Evolutionary conservation across 106 monocot genomes (phyloP).

Genomic region (Apostasia ramifera): DNA sequence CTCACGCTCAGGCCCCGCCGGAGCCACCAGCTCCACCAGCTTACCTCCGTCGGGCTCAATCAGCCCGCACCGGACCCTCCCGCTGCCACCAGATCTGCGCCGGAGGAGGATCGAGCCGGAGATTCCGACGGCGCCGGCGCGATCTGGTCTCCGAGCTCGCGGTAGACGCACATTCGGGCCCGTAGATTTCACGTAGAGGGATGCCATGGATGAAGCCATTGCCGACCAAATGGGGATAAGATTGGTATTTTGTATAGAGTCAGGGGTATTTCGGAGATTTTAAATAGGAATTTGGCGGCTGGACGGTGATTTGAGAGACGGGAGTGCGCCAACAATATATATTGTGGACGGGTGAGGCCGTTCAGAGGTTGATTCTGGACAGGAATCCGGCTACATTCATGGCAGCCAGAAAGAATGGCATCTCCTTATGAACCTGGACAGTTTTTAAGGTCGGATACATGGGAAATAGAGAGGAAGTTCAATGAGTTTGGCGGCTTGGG

Average conservation of each 20-base stretch:
- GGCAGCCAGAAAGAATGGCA: too few relatives aligned
- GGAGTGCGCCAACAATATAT: background rate
- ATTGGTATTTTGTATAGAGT: too few relatives aligned
- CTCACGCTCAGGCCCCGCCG: constrained; percentile 39
- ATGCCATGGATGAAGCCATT: background rate
- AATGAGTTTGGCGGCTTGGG: background rate
- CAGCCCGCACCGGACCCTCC: constrained; percentile 16
- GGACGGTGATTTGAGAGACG: background rate
- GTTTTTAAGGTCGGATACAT: background rate
- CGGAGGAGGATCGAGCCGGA: background rate
- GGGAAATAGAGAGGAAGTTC: background rate
- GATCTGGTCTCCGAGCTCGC: background rate
- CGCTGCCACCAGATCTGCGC: background rate
- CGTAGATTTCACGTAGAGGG: background rate
- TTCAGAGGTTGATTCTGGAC: background rate
- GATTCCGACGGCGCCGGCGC: background rate
- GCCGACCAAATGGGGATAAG: background rate
- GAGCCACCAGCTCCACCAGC: constrained; percentile 67
- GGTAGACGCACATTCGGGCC: background rate
- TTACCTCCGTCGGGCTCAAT: constrained; percentile 91
- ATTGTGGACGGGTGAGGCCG: background rate
- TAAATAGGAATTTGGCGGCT: too few relatives aligned
- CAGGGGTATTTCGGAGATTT: too few relatives aligned
- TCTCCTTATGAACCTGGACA: background rate
- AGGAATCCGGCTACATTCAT: too few relatives aligned